Base-by-base conservation (phyloP, 208 protist species). In the Hexamita inflata region DNA sequence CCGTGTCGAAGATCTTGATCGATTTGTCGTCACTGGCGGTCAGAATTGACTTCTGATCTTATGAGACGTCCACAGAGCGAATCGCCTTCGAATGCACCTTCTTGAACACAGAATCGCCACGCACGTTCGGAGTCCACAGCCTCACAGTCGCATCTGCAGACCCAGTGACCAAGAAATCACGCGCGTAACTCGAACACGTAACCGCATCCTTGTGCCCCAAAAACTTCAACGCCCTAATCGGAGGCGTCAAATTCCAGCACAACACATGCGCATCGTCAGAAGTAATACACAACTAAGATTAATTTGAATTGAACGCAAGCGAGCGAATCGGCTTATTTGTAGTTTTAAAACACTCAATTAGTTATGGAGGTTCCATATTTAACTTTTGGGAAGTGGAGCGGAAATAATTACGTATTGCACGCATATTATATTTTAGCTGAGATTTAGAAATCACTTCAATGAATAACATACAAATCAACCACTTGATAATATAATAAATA, bases 21-120 rank as follows among this genome's bases (percentile, higher is more conserved):
- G 73, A 84, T 61, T 88, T 88, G 75, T 88, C 86, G 60, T 88
- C 85, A 11, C 84, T 88, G 19, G 75, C 64, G 28, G 80, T 83
- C 0, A 89, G 30, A 26, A 86, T 70, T 9, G 19, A 60, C 19
- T 30, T 28, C 0, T 78, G 83, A 70, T 86, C 77, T 0, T 11
- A 30, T 1, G 82, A 86, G 45, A 88, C 85, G 4, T 42, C 0
- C 15, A 89, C 86, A 38, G 64, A 70, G 7, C 81, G 75, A 24
- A 88, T 76, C n/a, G 80, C 24, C 4, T 42, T 80, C 32, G 67
- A 81, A 75, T 90, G 86, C 11, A 81, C 85, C 41, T 84, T 85
- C 42, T 88, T 74, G 35, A 86, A 66, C 0, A 81, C 76, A 1
- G 75, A 86, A 34, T 82, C 58, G 0, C 86, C 82, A 45, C 38